phyloP scores from a whole-genome alignment of 352 stramenopile species.

The Globisporangium uncinulatum region DNA sequence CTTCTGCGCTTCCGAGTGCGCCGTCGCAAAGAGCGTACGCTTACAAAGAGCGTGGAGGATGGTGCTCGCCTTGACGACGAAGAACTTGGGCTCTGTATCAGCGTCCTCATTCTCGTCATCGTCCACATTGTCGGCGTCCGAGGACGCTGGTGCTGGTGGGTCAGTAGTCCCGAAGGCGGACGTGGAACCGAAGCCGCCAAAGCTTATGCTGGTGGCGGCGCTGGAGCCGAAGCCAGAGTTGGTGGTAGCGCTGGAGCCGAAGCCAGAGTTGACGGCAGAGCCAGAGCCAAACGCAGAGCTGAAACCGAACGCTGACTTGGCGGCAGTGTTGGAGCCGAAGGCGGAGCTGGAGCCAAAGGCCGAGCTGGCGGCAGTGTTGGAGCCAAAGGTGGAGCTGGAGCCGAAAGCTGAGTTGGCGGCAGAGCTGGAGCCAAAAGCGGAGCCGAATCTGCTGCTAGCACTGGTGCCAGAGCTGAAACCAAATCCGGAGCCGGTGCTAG shows the following conservation, averaged over 20 bases:
- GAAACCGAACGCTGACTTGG: too few species aligned
- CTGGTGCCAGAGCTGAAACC: too few species aligned
- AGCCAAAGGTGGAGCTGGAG: neutral
- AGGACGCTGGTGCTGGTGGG: neutral
- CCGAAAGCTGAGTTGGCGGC: neutral
- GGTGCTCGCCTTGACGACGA: conserved; percentile 1
- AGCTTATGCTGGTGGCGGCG: neutral
- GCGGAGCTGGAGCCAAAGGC: neutral
- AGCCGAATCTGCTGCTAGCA: too few species aligned
- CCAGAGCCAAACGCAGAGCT: neutral
- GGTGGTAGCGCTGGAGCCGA: too few species aligned
- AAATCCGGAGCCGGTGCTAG: too few species aligned
- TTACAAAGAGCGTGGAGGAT: conserved; percentile 3
- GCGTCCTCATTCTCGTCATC: neutral
- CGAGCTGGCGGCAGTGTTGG: neutral
- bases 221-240: neutral
- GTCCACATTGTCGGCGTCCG: neutral
- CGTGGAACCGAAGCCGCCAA: too few species aligned
- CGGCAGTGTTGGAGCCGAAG: too few species aligned
- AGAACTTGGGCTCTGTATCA: neutral
- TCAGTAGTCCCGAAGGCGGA: too few species aligned
- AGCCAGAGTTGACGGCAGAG: neutral
- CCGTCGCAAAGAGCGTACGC: neutral
- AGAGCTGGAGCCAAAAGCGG: neutral
- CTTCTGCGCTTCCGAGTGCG: neutral